Base-by-base conservation (phyloP, 306 rosid genomes). In the Rubus parviflorus region DNA sequence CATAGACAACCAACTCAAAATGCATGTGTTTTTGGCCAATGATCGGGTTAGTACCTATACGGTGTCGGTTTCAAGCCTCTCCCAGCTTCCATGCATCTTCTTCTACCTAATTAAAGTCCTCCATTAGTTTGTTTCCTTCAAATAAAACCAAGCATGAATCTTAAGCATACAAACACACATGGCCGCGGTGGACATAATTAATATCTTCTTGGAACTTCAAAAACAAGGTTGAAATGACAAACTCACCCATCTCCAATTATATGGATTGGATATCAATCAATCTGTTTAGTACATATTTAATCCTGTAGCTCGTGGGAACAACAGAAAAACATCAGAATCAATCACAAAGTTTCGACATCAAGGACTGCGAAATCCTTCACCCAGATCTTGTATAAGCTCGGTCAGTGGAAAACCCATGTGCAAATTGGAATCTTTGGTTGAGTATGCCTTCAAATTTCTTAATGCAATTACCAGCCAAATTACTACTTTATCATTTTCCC, bases 361-460 rank as follows among this genome's bases (percentile, higher is more conserved):
- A 6, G 38, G 49, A 41, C 11, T 40, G 14, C 63, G 35, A 41
- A 72, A 53, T 46, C 40, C 66, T 75, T 38, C 46, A 43, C 19
- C 12, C 54, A 60, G 85, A 90, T 87, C 77, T 80, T 74, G 46
- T 5, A 37, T 38, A 70, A 67, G 77, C n/a, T 61, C 68, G 81
- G 89, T 79, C 83, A 79, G 76, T 73, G 40, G 66, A 19, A 20
- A 73, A 40, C 35, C 85, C 92, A 87, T 85, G 94, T 91, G 97
- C 63, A 5, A 37, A 19, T 25, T 17, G 69, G 22, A 38, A 71
- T 72, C 76, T 63, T 72, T 81, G 83, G 80, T 76, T 70, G 61
- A 68, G 75, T 52, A 45, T 58, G 64, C 69, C 72, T 77, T 83
- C 48, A 23, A 41, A 75, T 19, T 62, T 57, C 73, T 71, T 47